Evolutionary conservation across 2,329 filamentous ascomycete species (phyloP).

Genomic region (Scorias spongiosa): DNA sequence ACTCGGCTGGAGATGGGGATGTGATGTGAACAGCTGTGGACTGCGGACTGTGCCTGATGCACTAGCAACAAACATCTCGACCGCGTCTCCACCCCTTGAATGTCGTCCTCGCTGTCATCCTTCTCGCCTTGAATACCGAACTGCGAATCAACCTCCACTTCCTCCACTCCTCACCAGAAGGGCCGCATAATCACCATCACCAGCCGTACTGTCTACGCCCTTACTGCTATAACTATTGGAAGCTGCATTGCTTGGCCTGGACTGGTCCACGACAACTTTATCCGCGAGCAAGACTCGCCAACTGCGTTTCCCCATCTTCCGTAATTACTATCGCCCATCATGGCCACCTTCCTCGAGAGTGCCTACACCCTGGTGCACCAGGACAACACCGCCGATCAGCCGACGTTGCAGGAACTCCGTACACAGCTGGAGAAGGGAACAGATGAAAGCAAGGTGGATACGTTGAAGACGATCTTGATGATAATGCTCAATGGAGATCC

Average conservation of each 20-base stretch:
- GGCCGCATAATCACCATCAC: neutral
- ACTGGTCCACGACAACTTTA: slow-evolving; percentile 7
- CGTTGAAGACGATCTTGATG: slow-evolving; percentile 85
- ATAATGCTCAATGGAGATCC: slow-evolving; percentile 97
- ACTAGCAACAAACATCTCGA: neutral
- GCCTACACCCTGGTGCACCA: slow-evolving; percentile 94
- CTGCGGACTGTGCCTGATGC: neutral
- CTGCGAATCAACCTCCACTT: neutral
- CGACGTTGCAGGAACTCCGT: slow-evolving; percentile 78
- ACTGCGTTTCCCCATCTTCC: slow-evolving; percentile 1
- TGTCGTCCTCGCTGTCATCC: neutral
- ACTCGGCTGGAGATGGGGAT: neutral
- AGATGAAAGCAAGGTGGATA: slow-evolving; percentile 24
- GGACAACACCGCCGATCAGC: slow-evolving; percentile 91
- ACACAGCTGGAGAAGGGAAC: slow-evolving; percentile 34
- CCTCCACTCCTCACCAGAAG: neutral
- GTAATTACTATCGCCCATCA: slow-evolving; percentile 33
- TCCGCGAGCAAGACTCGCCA: slow-evolving; percentile 15
- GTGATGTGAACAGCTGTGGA: neutral
- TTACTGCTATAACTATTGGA: no score
- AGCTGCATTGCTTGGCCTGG: slow-evolving; percentile 5
- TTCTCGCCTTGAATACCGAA: neutral
- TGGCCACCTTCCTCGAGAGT: slow-evolving; percentile 89
- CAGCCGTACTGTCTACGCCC: neutral
- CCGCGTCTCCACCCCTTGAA: neutral